Evolutionary conservation across 2,329 filamentous ascomycete genomes (phyloP).

Genomic region (Epichloe sibirici): DNA sequence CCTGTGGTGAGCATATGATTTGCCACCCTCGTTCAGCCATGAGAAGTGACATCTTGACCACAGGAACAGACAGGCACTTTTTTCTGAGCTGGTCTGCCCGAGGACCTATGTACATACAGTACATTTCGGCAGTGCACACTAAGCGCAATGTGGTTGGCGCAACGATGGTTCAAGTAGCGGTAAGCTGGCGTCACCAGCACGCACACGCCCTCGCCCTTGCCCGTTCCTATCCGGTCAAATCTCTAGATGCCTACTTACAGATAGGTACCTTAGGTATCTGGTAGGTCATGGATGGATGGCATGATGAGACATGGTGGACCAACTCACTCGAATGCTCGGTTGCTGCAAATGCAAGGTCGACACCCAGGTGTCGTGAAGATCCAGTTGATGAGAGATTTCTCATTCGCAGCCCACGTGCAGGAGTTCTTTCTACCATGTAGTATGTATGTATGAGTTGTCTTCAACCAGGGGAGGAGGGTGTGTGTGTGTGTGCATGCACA

Average conservation of each 20-base stretch:
- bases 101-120: not conserved
- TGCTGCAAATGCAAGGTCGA: not conserved
- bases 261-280: not conserved
- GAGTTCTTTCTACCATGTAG: too few relatives aligned
- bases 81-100: not conserved
- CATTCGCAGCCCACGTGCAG: not conserved
- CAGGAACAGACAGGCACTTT: not conserved
- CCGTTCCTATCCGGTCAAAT: not conserved
- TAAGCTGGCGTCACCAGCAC: not conserved
- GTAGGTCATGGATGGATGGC: not conserved
- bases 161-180: slow-evolving; percentile 1
- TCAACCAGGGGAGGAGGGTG: not conserved
- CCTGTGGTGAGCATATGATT: not conserved
- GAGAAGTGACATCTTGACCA: not conserved
- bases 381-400: not conserved
- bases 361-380: not conserved
- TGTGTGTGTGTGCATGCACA: not conserved
- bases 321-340: not conserved
- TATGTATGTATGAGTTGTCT: slow-evolving; percentile 1
- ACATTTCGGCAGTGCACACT: not conserved
- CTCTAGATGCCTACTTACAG: not conserved
- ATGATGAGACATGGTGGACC: not conserved
- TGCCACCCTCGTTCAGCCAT: not conserved
- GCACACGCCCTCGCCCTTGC: not conserved
- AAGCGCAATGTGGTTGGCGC: not conserved